Base-by-base conservation (phyloP, 208 protist species). In the Leishmania aethiopica region DNA sequence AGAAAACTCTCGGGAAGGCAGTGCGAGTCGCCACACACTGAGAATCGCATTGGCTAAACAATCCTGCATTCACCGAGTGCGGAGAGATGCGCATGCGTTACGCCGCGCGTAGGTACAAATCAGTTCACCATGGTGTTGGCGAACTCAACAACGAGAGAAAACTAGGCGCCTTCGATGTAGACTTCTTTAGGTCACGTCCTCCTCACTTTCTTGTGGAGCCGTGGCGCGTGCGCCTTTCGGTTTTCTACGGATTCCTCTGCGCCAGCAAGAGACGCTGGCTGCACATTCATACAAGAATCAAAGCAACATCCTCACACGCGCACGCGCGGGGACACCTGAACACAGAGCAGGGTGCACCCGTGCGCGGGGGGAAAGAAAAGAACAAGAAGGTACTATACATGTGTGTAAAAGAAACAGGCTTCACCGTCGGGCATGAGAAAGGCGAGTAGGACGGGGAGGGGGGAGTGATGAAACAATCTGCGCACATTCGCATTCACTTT, bases 401-500 rank as follows among this genome's bases (percentile, higher is more conserved):
- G 5, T 37, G n/a, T 49, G 42, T 51, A 60, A 53, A 49, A 72
- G 62, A 57, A 35, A 57, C 42, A n/a, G 7, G 2, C 10, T 11
- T 22, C 40, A 72, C 10, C 28, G 62, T 28, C 17, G 37, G 60
- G n/a, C 1, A 35, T 37, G 28, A 42, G 13, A 22, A 60, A 64
- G 49, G 57, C 28, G 55, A 51, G 47, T 32, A 32, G 57, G 57
- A 32, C 17, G 6, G 25, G 28, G 22, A 13, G 32, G 25, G 22
- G 35, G 19, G 49, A 35, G 15, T 0, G 15, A 15, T 25, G 8
- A 70, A 13, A 37, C 25, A 11, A 17, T 51, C 51, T 35, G 49
- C 32, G 17, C 37, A 28, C 32, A 59, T 47, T 67, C 15, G 17
- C 45, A 3, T 80, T 57, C 67, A 60, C 49, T 86, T 86, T 28